A percentile compares a stretch with the other conserved stretches of the same genome.
phyloP scores from a whole-genome alignment of 2,329 filamentous ascomycete genomes.

The Hypoxylon rubiginosum region DNA sequence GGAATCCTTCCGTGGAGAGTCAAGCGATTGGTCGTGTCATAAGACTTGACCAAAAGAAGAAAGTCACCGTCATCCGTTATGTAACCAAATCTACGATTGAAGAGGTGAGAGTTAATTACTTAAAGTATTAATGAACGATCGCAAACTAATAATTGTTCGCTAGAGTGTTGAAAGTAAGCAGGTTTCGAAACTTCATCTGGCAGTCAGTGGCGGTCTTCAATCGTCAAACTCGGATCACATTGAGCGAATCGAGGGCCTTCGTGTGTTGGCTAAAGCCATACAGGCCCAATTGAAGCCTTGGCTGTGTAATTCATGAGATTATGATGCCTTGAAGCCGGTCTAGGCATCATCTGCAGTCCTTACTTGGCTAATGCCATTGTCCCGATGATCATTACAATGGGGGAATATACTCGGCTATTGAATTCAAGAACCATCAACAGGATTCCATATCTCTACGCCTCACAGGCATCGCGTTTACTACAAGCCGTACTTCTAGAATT shows the following conservation, averaged over 20 bases:
- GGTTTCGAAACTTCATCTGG: slow-evolving; percentile 16
- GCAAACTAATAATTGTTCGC: slow-evolving; percentile 1
- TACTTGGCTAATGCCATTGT: too few species aligned
- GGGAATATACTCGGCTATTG: too few species aligned
- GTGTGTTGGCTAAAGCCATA: slow-evolving; percentile 9
- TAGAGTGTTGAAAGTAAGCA: slow-evolving; percentile 15
- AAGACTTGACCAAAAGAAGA: slow-evolving; percentile 47
- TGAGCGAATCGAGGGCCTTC: slow-evolving; percentile 9
- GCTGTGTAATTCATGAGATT: too few species aligned
- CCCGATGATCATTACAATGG: too few species aligned
- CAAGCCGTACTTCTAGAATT: too few species aligned
- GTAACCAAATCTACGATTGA: slow-evolving; percentile 49
- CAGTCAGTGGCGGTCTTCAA: slow-evolving; percentile 15
- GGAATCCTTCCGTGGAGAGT: slow-evolving; percentile 51
- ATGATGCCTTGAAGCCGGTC: too few species aligned
- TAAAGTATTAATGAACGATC: background rate
- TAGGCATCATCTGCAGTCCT: too few species aligned
- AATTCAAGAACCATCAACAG: too few species aligned
- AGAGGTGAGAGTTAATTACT: slow-evolving; percentile 41
- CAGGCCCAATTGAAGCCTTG: slow-evolving; percentile 7
- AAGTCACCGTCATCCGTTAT: slow-evolving; percentile 47
- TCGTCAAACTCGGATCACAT: slow-evolving; percentile 6
- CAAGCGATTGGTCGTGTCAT: slow-evolving; percentile 50
- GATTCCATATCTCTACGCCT: too few species aligned
- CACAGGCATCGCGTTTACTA: too few species aligned